A percentile compares a stretch with the other conserved stretches of the same genome.
These are phyloP conservation scores for Hypoxylon rickii DNA, from an alignment of 495 filamentous ascomycete genomes.

Conservation along the genomic window DNA sequence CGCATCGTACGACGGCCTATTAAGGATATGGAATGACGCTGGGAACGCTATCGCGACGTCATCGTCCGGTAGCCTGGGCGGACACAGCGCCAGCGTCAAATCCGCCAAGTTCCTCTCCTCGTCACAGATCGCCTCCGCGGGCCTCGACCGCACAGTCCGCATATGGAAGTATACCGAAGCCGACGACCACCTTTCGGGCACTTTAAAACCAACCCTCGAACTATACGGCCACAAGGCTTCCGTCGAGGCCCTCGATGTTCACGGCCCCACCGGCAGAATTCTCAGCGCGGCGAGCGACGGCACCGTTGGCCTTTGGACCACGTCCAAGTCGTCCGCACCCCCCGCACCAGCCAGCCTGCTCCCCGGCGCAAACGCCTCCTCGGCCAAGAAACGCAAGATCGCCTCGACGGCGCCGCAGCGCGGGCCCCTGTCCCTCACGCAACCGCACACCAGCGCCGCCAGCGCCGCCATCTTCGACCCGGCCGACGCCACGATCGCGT, in stretches of 20 bases:
- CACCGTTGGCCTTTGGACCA: conserved; percentile 82
- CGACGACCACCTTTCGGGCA: conserved; percentile 61
- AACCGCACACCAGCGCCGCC: conserved; percentile 71
- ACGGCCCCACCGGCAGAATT: conserved; percentile 73
- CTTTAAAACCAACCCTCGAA: conserved; percentile 76
- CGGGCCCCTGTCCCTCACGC: conserved; percentile 75
- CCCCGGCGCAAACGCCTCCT: conserved; percentile 59
- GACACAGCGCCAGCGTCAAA: conserved; percentile 77
- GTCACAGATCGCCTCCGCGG: conserved; percentile 74
- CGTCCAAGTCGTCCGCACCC: conserved; percentile 72
- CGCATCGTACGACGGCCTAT: conserved; percentile 83
- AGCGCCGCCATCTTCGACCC: conserved; percentile 81
- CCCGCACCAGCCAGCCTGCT: conserved; percentile 68
- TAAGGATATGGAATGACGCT: conserved; percentile 87
- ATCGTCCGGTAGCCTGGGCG: conserved; percentile 61
- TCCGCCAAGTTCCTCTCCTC: conserved; percentile 78
- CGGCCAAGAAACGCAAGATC: conserved; percentile 78
- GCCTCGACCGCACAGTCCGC: conserved; percentile 80
- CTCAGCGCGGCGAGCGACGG: conserved; percentile 83
- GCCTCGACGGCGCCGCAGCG: conserved; percentile 70
- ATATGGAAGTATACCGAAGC: conserved; percentile 83
- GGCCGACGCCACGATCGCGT: conserved; percentile 82
- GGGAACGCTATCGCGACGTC: conserved; percentile 77
- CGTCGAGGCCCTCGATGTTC: conserved; percentile 77
- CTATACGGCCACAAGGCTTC: conserved; percentile 81